Evolutionary conservation across 305 asterid genomes (phyloP).

Genomic region (Fraxinus sp.): DNA sequence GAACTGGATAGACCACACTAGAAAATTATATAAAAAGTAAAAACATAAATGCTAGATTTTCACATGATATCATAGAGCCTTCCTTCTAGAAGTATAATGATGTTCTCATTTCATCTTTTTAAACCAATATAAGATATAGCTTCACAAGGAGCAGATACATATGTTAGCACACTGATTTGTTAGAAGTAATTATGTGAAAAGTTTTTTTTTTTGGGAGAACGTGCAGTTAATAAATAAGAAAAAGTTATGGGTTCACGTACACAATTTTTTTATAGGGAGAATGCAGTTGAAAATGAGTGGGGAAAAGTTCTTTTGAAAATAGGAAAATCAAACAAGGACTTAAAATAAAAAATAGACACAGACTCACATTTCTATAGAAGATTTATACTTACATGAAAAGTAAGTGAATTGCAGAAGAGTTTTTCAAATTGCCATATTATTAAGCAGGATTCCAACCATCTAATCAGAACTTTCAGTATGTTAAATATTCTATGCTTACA

Average conservation of each 20-base stretch:
- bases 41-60: not conserved
- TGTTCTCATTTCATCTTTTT: not conserved
- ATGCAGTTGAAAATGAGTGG: not conserved
- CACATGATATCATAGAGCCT: not conserved
- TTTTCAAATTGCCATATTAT: not conserved
- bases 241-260: not conserved
- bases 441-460: not conserved
- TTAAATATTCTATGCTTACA: slow-evolving; percentile 9
- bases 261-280: not conserved
- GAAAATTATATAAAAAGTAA: not conserved
- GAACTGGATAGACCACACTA: not conserved
- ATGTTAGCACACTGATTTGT: not conserved
- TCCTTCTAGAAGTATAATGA: not conserved
- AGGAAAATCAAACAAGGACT: not conserved
- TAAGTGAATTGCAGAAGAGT: not conserved
- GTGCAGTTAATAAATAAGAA: not conserved
- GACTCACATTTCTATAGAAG: not conserved
- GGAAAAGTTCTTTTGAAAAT: not conserved
- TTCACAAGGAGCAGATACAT: not conserved
- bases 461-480: not conserved
- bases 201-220: not conserved
- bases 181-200: not conserved
- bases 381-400: not conserved
- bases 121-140: not conserved
- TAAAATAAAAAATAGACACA: not conserved